Percentiles rank a stretch among this genome's conserved stretches.
These are phyloP conservation scores for Cryphonectria carpinicola DNA, from an alignment of 2,329 filamentous ascomycete genomes.

Conservation along the genomic window DNA sequence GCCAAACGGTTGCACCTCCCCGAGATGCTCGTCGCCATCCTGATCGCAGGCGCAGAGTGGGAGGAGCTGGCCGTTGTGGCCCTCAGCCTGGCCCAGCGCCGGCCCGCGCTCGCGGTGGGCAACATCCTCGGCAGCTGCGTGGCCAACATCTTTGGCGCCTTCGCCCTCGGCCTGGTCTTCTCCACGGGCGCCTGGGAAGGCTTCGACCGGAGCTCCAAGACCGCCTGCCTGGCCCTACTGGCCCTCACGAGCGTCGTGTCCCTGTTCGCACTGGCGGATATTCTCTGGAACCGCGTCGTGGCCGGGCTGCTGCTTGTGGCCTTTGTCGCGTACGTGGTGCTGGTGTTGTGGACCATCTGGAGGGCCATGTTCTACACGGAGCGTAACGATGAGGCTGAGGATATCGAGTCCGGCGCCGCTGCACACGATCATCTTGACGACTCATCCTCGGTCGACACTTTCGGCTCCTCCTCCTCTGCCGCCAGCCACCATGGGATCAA, in stretches of 20 bases:
- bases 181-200: constrained; percentile 31
- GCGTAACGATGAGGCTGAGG: constrained; percentile 40
- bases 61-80: constrained; percentile 59
- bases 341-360: constrained; percentile 50
- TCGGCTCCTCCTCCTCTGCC: constrained; percentile 49
- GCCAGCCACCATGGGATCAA: constrained; percentile 31
- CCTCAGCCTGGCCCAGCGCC: constrained; percentile 49
- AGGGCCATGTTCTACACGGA: constrained; percentile 46
- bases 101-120: constrained; percentile 53
- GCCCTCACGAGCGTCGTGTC: constrained; percentile 45
- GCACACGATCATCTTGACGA: constrained; percentile 32
- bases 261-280: constrained; percentile 39
- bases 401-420: constrained; percentile 34
- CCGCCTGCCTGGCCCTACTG: constrained; percentile 50
- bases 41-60: constrained; percentile 59
- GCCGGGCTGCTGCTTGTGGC: constrained; percentile 45
- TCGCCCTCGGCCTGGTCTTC: constrained; percentile 55
- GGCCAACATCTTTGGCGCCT: constrained; percentile 60
- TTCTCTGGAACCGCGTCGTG: constrained; percentile 31
- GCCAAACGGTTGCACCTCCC: constrained; percentile 49
- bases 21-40: constrained; percentile 51
- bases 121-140: constrained; percentile 59
- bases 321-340: constrained; percentile 49
- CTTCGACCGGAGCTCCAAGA: constrained; percentile 53
- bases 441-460: constrained; percentile 42